Conservation (phyloP, 2,329 filamentous ascomycete genomes). For the Akanthomyces dipterigenus region DNA sequence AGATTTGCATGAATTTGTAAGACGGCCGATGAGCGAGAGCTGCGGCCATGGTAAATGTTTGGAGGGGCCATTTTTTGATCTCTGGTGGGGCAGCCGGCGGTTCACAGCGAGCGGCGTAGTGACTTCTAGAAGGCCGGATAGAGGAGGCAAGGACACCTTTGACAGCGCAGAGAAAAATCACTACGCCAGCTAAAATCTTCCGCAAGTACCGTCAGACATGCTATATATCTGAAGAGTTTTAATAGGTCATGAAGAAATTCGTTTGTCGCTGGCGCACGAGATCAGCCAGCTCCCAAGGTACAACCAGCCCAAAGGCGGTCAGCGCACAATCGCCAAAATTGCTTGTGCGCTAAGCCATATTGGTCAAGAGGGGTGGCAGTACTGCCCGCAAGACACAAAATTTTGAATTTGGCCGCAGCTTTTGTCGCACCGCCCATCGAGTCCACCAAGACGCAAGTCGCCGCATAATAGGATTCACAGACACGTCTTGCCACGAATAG, state of each 20-base stretch:
- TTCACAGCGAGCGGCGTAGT: background rate
- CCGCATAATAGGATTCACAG: background rate
- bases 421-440: background rate
- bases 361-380: conserved; percentile 30
- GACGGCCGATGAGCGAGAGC: background rate
- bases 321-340: conserved; percentile 13
- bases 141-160: background rate
- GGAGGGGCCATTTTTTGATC: conserved; percentile 11
- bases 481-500: background rate
- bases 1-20: conserved; percentile 10
- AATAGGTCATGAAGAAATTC: background rate
- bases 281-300: background rate
- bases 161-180: background rate
- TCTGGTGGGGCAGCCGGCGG: conserved; percentile 6
- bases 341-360: conserved; percentile 21
- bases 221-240: no score
- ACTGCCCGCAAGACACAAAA: conserved; percentile 16
- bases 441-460: conserved; percentile 5
- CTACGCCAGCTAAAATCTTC: background rate
- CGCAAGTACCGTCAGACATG: no score
- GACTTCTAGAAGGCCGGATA: conserved; percentile 7
- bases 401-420: conserved; percentile 15
- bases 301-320: conserved; percentile 24
- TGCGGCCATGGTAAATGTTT: conserved; percentile 5
- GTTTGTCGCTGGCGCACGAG: background rate